phyloP scores from a whole-genome alignment of 2,329 filamentous ascomycete genomes.

The Beauveria medogensis region DNA sequence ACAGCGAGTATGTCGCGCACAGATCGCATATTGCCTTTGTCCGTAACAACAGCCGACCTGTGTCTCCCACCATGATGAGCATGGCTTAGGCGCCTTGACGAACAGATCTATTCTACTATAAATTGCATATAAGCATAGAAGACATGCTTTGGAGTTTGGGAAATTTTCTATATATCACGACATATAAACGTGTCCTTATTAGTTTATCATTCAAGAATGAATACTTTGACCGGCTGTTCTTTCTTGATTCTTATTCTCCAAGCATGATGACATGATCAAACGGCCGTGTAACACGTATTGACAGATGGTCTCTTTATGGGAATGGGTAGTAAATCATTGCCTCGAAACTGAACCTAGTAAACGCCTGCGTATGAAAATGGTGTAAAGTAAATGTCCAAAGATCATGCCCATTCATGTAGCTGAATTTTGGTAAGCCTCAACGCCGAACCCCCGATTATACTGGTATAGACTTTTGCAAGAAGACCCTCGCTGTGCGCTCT shows the following conservation, averaged over 20 bases:
- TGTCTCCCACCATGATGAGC: constrained; percentile 33
- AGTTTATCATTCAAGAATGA: neutral
- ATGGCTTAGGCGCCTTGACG: neutral
- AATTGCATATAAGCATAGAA: constrained; percentile 4
- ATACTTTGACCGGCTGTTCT: neutral
- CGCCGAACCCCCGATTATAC: constrained; percentile 6
- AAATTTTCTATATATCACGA: neutral
- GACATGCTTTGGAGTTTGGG: constrained; percentile 6
- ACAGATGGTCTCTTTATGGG: neutral
- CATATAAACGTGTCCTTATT: neutral
- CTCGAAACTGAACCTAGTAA: neutral
- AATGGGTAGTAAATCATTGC: neutral
- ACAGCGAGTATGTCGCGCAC: constrained; percentile 88
- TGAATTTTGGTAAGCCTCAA: constrained; percentile 5
- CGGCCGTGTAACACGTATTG: neutral
- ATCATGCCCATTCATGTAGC: constrained; percentile 4
- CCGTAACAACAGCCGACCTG: constrained; percentile 43
- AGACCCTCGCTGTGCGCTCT: neutral
- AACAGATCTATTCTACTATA: neutral
- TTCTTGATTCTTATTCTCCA: neutral
- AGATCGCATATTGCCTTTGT: constrained; percentile 82
- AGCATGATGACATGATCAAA: neutral
- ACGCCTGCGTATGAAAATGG: constrained; percentile 6
- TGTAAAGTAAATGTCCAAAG: constrained; percentile 1
- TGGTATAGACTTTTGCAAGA: neutral